These are phyloP conservation scores for Claviceps quebecensis DNA, from an alignment of 2,329 filamentous ascomycete genomes.

Conservation along the genomic window DNA sequence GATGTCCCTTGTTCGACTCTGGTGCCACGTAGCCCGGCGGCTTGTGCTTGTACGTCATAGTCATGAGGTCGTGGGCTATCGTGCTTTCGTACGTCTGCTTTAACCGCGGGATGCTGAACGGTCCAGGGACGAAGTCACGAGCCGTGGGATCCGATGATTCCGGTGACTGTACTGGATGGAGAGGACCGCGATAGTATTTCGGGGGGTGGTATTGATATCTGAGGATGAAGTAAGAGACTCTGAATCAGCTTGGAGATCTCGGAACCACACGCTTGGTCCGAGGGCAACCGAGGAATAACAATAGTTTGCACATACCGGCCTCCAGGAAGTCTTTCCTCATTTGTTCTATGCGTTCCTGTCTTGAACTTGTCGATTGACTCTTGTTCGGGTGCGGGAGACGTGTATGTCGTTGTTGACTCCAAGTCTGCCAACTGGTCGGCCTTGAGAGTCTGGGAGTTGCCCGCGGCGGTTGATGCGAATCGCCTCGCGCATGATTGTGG, in stretches of 20 bases:
- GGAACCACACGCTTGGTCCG: too few species aligned
- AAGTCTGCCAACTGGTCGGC: conserved; percentile 30
- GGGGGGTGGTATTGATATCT: conserved; percentile 94
- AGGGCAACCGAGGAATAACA: too few species aligned
- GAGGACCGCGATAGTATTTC: conserved; percentile 84
- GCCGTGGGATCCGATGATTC: conserved; percentile 73
- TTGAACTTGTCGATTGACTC: conserved; percentile 26
- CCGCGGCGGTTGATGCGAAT: conserved; percentile 33
- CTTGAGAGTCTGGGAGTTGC: conserved; percentile 14
- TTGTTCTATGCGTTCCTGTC: conserved; percentile 20
- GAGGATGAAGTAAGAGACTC: neutral
- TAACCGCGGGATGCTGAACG: conserved; percentile 76
- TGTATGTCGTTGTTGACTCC: conserved; percentile 36
- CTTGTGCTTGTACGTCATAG: conserved; percentile 73
- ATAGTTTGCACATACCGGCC: conserved; percentile 25
- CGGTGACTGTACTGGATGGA: conserved; percentile 89
- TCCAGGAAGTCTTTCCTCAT: conserved; percentile 28
- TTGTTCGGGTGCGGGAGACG: conserved; percentile 25
- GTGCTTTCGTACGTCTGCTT: conserved; percentile 84
- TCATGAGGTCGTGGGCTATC: conserved; percentile 74
- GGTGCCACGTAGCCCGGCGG: conserved; percentile 55
- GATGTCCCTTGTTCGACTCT: conserved; percentile 41
- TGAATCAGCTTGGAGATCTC: neutral
- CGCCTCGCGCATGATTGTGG: conserved; percentile 18
- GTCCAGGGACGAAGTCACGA: conserved; percentile 76